Evolutionary conservation across 306 rosid genomes (phyloP), one percentile per base, ranked within the genome.

Genomic region (Cucurbita argyrosperma): DNA sequence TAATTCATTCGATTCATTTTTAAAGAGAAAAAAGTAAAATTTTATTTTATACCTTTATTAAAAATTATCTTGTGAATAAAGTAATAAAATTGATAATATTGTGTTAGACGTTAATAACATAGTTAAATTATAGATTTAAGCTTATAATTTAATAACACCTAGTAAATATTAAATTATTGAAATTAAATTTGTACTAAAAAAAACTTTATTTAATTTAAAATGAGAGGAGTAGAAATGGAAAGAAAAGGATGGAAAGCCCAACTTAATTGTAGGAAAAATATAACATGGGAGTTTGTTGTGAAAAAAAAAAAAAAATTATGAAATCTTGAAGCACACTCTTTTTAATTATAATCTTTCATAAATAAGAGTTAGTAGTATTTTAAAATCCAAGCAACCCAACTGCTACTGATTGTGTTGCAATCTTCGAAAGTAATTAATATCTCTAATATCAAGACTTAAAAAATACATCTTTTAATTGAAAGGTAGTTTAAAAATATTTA

Each of bases 341-440:
- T 45, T 58, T 18, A 43, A 46, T 67, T 43, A 12, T 42, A 53
- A 80, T 3, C 0, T 77, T 64, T 45, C 26, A 46, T 61, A 40
- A 62, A 37, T 55, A 43, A 62, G 4, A 14, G 42, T 46, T 43
- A 35, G 79, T 80, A 47, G 71, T 43, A 56, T 79, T 84, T 80
- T 83, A 66, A 53, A 59, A 74, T 81, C 80, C 86, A 83, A 81
- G 83, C 76, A 77, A 83, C 74, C 68, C 77, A 75, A 79, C 87
- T 30, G 4, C 35, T 8, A 74, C 79, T 77, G 42, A 60, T 39
- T 74, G 21, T 50, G 75, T 53, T 26, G 47, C 47, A 7, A 15
- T 49, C 5, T 52, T 15, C 3, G 61, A 49, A 15, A 37, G 62
- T 30, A 30, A 30, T 71, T 71, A 7, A 16, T 16, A 35, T 74